Evolutionary conservation across 2,329 filamentous ascomycete species (phyloP).

Genomic region (Neopestalotiopsis rosae): DNA sequence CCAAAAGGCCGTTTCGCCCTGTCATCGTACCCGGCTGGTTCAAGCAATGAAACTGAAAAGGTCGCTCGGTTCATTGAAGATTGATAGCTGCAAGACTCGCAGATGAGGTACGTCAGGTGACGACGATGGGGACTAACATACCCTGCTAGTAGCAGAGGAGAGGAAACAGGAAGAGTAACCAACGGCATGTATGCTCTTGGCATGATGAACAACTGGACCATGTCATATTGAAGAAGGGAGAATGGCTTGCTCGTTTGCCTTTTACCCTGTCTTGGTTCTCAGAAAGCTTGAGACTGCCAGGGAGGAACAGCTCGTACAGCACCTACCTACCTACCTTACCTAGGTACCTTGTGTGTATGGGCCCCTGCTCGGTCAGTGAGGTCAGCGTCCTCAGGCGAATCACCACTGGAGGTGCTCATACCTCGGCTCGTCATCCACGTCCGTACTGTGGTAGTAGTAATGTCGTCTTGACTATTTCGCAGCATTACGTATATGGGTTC

Average conservation of each 20-base stretch:
- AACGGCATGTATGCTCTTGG: too few species aligned
- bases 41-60: not conserved
- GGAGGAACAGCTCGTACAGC: not conserved
- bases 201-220: too few species aligned
- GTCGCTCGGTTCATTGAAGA: not conserved
- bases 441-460: too few species aligned
- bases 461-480: too few species aligned
- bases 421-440: too few species aligned
- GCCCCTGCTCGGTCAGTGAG: too few species aligned
- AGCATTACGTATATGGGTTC: too few species aligned
- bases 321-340: not conserved
- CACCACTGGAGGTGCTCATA: too few species aligned
- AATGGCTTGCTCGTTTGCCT: not conserved
- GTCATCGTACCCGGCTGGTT: not conserved
- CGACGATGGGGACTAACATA: not conserved
- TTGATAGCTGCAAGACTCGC: constrained; percentile 4
- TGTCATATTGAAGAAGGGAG: too few species aligned
- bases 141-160: not conserved
- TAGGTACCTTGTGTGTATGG: too few species aligned
- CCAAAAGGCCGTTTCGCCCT: not conserved
- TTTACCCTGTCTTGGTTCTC: not conserved
- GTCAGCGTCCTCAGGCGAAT: too few species aligned
- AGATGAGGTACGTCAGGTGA: constrained; percentile 7
- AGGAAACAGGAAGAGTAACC: not conserved
- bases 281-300: not conserved